Conservation (phyloP, 805 yeast species). For the Torulaspora indica region DNA sequence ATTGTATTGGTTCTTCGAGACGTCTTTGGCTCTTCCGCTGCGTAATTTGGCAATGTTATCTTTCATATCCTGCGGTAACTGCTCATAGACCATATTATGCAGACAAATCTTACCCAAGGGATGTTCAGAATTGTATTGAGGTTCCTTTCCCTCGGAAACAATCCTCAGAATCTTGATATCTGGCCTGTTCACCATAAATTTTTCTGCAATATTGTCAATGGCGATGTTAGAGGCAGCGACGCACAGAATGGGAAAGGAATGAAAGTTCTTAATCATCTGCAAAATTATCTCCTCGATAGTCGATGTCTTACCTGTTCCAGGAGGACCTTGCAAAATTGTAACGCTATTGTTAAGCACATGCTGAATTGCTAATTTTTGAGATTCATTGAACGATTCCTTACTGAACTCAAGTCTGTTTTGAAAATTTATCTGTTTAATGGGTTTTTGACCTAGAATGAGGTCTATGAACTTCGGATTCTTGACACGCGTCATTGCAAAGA, state of each 20-base stretch:
- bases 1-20: slow-evolving; percentile 46
- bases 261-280: slow-evolving; percentile 50
- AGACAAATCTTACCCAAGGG: slow-evolving; percentile 56
- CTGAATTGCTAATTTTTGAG: slow-evolving; percentile 54
- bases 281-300: slow-evolving; percentile 60
- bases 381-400: slow-evolving; percentile 48
- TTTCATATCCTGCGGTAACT: slow-evolving; percentile 44
- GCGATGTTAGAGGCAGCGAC: slow-evolving; percentile 76
- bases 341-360: slow-evolving; percentile 48
- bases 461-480: slow-evolving; percentile 48
- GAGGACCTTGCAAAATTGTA: slow-evolving; percentile 70
- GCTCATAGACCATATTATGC: slow-evolving; percentile 53
- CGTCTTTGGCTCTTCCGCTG: slow-evolving; percentile 39
- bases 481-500: slow-evolving; percentile 61
- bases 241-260: slow-evolving; percentile 60
- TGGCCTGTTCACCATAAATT: slow-evolving; percentile 48
- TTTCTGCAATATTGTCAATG: slow-evolving; percentile 71
- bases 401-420: slow-evolving; percentile 49
- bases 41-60: slow-evolving; percentile 44
- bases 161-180: slow-evolving; percentile 51
- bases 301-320: slow-evolving; percentile 77
- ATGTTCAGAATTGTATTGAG: slow-evolving; percentile 55
- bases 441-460: slow-evolving; percentile 51
- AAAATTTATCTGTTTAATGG: slow-evolving; percentile 53
- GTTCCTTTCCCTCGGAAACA: slow-evolving; percentile 55